phyloP scores from a whole-genome alignment of 441 rosid species.

The Jatropha podagrica region DNA sequence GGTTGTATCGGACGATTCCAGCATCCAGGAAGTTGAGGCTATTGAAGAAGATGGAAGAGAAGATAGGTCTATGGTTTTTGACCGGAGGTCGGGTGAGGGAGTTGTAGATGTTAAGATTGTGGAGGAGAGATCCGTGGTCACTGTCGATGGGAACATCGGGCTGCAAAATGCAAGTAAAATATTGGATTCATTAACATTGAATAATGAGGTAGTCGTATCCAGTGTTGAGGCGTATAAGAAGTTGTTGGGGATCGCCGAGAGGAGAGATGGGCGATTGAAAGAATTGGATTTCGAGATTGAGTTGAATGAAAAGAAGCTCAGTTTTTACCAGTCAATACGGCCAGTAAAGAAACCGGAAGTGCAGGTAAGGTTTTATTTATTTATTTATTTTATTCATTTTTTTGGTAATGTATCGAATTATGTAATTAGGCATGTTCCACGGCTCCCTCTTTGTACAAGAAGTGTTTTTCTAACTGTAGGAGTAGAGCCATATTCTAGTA shows the following conservation, averaged over 20 bases:
- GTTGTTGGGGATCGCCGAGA: slow-evolving; percentile 57
- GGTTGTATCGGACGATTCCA: slow-evolving; percentile 50
- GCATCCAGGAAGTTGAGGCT: slow-evolving; percentile 48
- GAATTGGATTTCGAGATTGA: slow-evolving; percentile 57
- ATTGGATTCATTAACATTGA: slow-evolving; percentile 41
- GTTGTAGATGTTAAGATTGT: slow-evolving; percentile 31
- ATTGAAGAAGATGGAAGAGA: slow-evolving; percentile 38
- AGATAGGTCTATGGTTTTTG: slow-evolving; percentile 25
- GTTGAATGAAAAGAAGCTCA: slow-evolving; percentile 46
- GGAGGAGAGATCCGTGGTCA: slow-evolving; percentile 43
- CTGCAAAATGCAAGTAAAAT: slow-evolving; percentile 44
- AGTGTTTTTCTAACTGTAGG: not conserved
- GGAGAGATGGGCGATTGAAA: slow-evolving; percentile 43
- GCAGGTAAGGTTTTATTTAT: slow-evolving; percentile 35
- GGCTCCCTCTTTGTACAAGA: not conserved
- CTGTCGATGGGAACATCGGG: slow-evolving; percentile 38
- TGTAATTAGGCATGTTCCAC: not conserved
- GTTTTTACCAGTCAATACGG: slow-evolving; percentile 37
- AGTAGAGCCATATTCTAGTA: not conserved
- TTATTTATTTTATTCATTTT: not conserved
- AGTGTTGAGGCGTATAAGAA: slow-evolving; percentile 57
- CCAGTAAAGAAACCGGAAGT: slow-evolving; percentile 37
- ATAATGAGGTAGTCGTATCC: slow-evolving; percentile 31
- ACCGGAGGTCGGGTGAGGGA: slow-evolving; percentile 13
- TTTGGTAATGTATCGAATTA: not conserved